Conservation (phyloP, 805 yeast species). For the Lipomyces mesembrius region DNA sequence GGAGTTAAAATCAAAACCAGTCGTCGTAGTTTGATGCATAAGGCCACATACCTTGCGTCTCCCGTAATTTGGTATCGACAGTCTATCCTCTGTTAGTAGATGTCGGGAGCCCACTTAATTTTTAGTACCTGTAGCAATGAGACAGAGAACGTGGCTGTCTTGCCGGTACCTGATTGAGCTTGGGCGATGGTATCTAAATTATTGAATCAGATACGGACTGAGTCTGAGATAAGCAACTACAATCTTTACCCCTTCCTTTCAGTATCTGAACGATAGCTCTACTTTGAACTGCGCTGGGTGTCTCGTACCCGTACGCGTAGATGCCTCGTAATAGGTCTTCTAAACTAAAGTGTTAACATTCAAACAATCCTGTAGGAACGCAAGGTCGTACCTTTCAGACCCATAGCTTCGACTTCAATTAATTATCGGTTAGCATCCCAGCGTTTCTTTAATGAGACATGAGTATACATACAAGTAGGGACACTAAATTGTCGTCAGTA, state of each 20-base stretch:
- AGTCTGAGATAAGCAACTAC: not conserved
- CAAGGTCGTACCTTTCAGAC: conserved; percentile 38
- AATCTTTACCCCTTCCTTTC: conserved; percentile 54
- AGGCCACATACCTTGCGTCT: conserved; percentile 33
- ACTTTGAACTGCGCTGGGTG: conserved; percentile 81
- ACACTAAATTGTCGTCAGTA: conserved; percentile 17
- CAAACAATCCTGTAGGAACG: not conserved
- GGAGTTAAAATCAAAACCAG: conserved; percentile 49
- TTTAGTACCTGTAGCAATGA: conserved; percentile 53
- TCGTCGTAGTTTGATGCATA: not conserved
- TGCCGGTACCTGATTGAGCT: conserved; percentile 90
- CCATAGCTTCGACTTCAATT: conserved; percentile 39
- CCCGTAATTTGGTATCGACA: conserved; percentile 37
- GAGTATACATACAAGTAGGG: conserved; percentile 34
- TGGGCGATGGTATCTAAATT: conserved; percentile 68
- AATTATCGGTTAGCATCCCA: conserved; percentile 10
- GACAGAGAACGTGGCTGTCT: conserved; percentile 86
- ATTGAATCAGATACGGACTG: not conserved
- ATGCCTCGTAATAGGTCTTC: conserved; percentile 59
- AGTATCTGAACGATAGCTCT: conserved; percentile 80
- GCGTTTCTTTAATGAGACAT: not conserved
- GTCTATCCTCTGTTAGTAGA: conserved; percentile 16
- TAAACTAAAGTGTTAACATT: not conserved
- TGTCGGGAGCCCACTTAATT: not conserved
- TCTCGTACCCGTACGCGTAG: conserved; percentile 79